phyloP scores from a whole-genome alignment of 2,329 filamentous ascomycete species.

The Emericellopsis cladophorae region DNA sequence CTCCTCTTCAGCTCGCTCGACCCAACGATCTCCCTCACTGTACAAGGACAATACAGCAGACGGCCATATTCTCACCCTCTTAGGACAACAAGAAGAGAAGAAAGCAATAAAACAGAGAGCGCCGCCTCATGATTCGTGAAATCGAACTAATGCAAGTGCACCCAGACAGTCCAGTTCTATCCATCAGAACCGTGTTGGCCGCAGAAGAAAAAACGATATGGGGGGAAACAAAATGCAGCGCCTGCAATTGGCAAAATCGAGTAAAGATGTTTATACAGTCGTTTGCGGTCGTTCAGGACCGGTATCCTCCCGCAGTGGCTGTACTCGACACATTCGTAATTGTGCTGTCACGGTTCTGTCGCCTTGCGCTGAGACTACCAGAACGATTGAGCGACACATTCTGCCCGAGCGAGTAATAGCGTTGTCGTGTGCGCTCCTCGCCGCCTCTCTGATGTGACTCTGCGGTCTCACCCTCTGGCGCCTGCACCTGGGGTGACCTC shows the following conservation, averaged over 20 bases:
- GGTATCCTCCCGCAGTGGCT: conserved; percentile 27
- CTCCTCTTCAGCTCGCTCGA: too few relatives aligned
- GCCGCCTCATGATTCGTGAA: too few relatives aligned
- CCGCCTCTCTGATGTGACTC: conserved; percentile 1
- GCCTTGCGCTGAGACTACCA: conserved; percentile 29
- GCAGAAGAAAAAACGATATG: not conserved
- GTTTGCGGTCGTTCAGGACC: conserved; percentile 19
- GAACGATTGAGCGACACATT: conserved; percentile 27
- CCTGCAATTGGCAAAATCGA: not conserved
- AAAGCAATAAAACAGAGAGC: conserved; percentile 6
- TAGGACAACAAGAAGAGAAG: not conserved
- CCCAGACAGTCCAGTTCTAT: not conserved
- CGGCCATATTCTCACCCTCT: too few relatives aligned
- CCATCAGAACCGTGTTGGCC: not conserved
- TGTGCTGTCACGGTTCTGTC: conserved; percentile 28
- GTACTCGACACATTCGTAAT: conserved; percentile 19
- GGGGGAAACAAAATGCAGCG: too few relatives aligned
- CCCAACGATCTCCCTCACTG: too few relatives aligned
- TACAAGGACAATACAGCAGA: too few relatives aligned
- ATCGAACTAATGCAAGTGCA: too few relatives aligned
- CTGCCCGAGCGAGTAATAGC: conserved; percentile 31
- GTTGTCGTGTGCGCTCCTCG: conserved; percentile 6
- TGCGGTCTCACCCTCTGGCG: not conserved
- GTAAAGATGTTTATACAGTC: conserved; percentile 8
- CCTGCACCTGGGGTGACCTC: conserved; percentile 26